Evolutionary conservation across 192 early-diverging fungal genomes (phyloP).

Genomic region (Backusella tuberculispora): DNA sequence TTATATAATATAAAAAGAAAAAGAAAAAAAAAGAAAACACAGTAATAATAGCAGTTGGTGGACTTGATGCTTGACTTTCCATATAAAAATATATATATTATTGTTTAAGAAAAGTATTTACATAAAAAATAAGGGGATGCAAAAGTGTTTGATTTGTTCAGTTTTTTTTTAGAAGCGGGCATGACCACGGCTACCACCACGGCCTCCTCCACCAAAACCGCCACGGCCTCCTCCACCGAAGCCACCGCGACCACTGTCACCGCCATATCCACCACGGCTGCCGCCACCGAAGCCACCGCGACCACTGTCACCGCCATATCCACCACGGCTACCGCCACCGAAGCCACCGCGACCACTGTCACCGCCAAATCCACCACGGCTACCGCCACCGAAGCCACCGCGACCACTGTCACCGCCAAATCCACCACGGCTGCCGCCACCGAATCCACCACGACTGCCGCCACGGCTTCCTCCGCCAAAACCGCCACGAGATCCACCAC

Average conservation of each 20-base stretch:
- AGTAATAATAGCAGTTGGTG: background rate
- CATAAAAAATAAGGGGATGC: background rate
- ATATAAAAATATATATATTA: slow-evolving; percentile 15
- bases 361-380: slow-evolving; percentile 58
- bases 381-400: slow-evolving; percentile 22
- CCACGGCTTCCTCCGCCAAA: slow-evolving; percentile 31
- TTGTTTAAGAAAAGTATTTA: slow-evolving; percentile 14
- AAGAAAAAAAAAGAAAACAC: background rate
- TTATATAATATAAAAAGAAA: background rate
- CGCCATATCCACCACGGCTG: background rate
- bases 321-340: background rate
- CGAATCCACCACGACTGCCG: background rate
- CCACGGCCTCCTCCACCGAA: background rate
- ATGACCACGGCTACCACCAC: slow-evolving; percentile 1
- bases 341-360: slow-evolving; percentile 16
- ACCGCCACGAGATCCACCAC: slow-evolving; percentile 20
- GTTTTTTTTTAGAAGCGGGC: background rate
- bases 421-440: slow-evolving; percentile 19
- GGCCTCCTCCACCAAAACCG: no score
- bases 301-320: background rate
- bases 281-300: background rate
- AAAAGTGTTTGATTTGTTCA: background rate
- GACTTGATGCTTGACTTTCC: slow-evolving; percentile 8
- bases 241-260: background rate
- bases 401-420: slow-evolving; percentile 24